Percentiles rank a stretch among this genome's conserved stretches.
Evolutionary conservation across 192 early-diverging fungal species (phyloP).

Genomic region (Linnemannia elongata): DNA sequence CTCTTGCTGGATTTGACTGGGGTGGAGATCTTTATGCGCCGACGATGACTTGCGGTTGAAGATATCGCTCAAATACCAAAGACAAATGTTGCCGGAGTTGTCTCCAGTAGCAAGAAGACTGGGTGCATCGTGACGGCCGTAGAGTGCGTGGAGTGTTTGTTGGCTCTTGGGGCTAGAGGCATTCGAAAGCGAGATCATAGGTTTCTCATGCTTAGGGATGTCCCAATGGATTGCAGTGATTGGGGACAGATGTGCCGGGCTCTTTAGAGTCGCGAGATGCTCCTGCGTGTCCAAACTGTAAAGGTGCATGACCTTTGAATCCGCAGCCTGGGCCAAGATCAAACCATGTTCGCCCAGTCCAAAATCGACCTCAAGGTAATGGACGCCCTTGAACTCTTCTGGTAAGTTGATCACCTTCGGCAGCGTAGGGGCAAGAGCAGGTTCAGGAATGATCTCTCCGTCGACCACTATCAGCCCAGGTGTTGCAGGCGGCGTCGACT

Average conservation of each 20-base stretch:
- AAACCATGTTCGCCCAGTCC: constrained; percentile 15
- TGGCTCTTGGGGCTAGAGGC: neutral
- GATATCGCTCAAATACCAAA: constrained; percentile 66
- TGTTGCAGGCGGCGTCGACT: neutral
- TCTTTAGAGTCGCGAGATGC: constrained; percentile 33
- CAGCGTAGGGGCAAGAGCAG: neutral
- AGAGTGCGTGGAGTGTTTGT: neutral
- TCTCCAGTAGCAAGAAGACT: constrained; percentile 68
- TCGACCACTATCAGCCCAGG: neutral
- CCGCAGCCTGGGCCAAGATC: constrained; percentile 25
- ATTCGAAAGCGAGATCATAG: constrained; percentile 36
- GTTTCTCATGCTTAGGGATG: constrained; percentile 39
- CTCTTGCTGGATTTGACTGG: constrained; percentile 16
- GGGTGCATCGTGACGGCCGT: constrained; percentile 23
- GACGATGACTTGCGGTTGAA: constrained; percentile 18
- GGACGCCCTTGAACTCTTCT: constrained; percentile 36
- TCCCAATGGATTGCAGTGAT: constrained; percentile 52
- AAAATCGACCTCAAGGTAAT: constrained; percentile 44
- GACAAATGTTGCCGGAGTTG: constrained; percentile 60
- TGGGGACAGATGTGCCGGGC: constrained; percentile 40
- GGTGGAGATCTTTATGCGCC: constrained; percentile 7
- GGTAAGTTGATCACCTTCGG: constrained; percentile 21
- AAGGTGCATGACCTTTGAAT: constrained; percentile 32
- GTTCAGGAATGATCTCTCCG: neutral
- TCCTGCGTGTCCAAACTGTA: constrained; percentile 37